phyloP scores from a whole-genome alignment of 305 asterid species.

The Nicotiana rustica region DNA sequence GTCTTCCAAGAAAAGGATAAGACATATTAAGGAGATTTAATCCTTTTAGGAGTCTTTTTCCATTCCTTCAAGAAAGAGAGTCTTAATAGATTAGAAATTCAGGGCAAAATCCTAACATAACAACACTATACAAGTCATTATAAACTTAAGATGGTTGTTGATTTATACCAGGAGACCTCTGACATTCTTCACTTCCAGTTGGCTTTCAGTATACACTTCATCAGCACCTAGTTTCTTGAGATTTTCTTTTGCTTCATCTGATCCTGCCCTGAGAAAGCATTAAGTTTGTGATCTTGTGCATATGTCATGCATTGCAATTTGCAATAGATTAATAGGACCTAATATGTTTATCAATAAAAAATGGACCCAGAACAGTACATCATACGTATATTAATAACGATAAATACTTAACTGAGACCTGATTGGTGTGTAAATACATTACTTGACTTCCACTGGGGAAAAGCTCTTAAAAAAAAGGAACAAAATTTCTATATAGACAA shows the following conservation, averaged over 20 bases:
- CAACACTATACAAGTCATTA: constrained; percentile 31
- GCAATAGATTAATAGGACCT: neutral
- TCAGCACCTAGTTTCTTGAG: constrained; percentile 85
- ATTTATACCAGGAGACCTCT: constrained; percentile 77
- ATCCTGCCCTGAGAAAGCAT: constrained; percentile 63
- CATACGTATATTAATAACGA: neutral
- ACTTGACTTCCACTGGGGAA: neutral
- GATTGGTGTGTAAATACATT: neutral
- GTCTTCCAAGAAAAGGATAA: no score
- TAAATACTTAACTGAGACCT: neutral
- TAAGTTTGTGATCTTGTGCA: constrained; percentile 27
- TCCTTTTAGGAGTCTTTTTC: no score
- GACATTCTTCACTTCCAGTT: constrained; percentile 78
- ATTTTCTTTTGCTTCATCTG: constrained; percentile 79
- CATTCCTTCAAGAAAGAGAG: no score
- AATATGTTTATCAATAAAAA: neutral
- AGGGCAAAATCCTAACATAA: no score
- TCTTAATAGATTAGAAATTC: no score
- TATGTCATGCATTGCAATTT: constrained; percentile 1
- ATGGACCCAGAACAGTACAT: neutral
- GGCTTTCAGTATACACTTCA: constrained; percentile 86
- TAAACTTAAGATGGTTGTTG: constrained; percentile 33
- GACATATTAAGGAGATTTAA: no score
- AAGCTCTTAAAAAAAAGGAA: neutral
- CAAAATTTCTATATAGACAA: neutral